These are phyloP conservation scores for Exophiala oligosperma DNA, from an alignment of 2,329 filamentous ascomycete genomes.

Conservation along the genomic window DNA sequence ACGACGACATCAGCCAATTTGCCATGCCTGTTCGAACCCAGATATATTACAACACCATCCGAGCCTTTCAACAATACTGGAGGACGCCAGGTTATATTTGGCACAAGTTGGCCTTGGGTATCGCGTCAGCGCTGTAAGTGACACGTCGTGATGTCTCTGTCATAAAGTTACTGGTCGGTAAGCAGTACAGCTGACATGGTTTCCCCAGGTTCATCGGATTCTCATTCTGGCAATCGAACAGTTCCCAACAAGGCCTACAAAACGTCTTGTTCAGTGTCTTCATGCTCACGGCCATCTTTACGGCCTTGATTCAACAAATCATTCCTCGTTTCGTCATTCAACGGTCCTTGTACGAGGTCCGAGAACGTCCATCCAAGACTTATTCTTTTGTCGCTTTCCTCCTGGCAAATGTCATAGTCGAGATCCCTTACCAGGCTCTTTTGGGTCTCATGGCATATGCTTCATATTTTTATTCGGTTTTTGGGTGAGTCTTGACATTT, in stretches of 20 bases:
- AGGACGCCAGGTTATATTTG: slow-evolving; percentile 81
- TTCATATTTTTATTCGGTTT: slow-evolving; percentile 72
- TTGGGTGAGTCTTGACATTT: slow-evolving; percentile 42
- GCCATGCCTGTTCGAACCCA: slow-evolving; percentile 71
- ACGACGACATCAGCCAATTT: slow-evolving; percentile 60
- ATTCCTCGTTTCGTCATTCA: slow-evolving; percentile 70
- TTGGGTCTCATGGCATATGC: slow-evolving; percentile 66
- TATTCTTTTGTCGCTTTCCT: slow-evolving; percentile 75
- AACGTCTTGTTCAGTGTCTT: slow-evolving; percentile 71
- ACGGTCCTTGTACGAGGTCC: slow-evolving; percentile 64
- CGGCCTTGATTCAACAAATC: slow-evolving; percentile 56
- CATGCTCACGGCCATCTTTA: slow-evolving; percentile 60
- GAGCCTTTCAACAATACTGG: slow-evolving; percentile 90
- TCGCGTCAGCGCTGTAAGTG: slow-evolving; percentile 42
- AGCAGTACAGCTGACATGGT: neutral
- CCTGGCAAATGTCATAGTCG: slow-evolving; percentile 66
- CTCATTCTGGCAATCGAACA: slow-evolving; percentile 67
- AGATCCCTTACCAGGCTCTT: slow-evolving; percentile 67
- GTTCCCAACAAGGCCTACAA: slow-evolving; percentile 65
- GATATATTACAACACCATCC: slow-evolving; percentile 63
- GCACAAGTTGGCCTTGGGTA: slow-evolving; percentile 61
- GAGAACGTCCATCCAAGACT: slow-evolving; percentile 70
- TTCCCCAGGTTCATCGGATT: slow-evolving; percentile 43
- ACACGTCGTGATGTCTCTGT: neutral
- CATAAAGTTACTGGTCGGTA: neutral